Conservation (phyloP, 2,329 filamentous ascomycete species). For the Penicillium janthinellum region DNA sequence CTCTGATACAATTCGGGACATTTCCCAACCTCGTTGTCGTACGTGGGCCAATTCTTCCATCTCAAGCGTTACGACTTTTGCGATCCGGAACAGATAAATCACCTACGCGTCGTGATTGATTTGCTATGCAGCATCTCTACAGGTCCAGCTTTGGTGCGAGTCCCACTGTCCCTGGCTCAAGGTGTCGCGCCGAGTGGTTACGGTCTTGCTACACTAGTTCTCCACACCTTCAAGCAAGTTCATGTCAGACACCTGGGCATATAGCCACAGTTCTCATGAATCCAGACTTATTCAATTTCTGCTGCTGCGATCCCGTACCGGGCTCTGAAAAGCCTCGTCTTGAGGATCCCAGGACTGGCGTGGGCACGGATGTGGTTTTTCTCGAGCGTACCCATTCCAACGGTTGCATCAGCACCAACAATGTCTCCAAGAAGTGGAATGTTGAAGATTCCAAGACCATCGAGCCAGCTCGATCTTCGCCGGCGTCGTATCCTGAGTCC, state of each 20-base stretch:
- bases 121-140: background rate
- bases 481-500: background rate
- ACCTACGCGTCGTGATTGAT: background rate
- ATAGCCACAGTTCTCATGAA: background rate
- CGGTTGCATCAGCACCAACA: too few species aligned
- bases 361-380: conserved; percentile 4
- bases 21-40: conserved; percentile 5
- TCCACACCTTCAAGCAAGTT: conserved; percentile 4
- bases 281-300: conserved; percentile 1
- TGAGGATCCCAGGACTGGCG: background rate
- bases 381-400: background rate
- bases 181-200: background rate
- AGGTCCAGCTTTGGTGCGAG: background rate
- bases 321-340: conserved; percentile 3
- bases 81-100: background rate
- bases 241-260: conserved; percentile 4
- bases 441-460: background rate
- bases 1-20: conserved; percentile 5
- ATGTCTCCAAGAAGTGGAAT: background rate
- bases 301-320: conserved; percentile 3
- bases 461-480: background rate
- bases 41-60: background rate
- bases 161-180: background rate
- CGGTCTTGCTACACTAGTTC: conserved; percentile 4
- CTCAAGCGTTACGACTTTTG: background rate